Conservation (phyloP, 768 basidiomycete species). For the Termitomyces sp. region DNA sequence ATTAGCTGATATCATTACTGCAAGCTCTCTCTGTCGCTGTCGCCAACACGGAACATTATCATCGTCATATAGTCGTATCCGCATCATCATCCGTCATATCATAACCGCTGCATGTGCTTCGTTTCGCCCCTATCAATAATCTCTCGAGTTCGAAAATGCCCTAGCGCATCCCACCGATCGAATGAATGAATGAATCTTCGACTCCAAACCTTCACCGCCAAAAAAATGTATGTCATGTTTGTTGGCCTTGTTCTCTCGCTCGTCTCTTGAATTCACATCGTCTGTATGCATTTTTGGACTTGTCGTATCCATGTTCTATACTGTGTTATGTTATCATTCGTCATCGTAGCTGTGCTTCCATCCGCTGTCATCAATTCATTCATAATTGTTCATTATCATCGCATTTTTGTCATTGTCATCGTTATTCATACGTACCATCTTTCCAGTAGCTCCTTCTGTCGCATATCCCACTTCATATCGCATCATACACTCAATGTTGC, state of each 20-base stretch:
- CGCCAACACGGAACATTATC: neutral
- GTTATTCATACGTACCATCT: neutral
- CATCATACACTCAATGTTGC: neutral
- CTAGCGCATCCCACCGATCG: neutral
- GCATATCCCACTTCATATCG: neutral
- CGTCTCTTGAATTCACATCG: neutral
- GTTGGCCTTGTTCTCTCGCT: too few species aligned
- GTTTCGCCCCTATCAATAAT: neutral
- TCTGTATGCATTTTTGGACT: neutral
- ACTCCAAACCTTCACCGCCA: too few species aligned
- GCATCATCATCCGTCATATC: neutral
- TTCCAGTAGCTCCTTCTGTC: neutral
- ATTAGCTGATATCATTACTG: neutral
- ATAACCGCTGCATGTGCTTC: neutral
- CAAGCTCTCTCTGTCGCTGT: neutral
- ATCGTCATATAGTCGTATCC: neutral
- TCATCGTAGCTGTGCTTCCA: neutral
- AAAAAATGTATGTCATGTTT: too few species aligned
- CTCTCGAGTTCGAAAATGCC: neutral
- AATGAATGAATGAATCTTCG: neutral
- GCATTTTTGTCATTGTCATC: neutral
- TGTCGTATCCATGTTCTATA: neutral
- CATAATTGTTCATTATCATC: neutral
- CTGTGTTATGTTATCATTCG: neutral
- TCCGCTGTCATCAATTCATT: neutral